Base-by-base conservation (phyloP, 495 filamentous ascomycete species). In the Aspergillus incahuasiensis region DNA sequence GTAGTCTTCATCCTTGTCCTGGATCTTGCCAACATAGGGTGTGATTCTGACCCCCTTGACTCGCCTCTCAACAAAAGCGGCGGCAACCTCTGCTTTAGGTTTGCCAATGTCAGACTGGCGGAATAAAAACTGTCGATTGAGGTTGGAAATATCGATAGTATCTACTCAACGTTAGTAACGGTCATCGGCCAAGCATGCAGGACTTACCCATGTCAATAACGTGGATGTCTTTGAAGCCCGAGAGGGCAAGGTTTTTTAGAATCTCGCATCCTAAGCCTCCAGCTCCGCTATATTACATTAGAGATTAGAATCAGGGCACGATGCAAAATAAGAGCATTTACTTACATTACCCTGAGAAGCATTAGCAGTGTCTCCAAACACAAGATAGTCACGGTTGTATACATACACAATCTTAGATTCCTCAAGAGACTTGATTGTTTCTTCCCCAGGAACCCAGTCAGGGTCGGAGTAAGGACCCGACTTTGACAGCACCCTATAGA, bases 101-200 rank as follows among this genome's bases (percentile, higher is more conserved):
- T 89, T 92, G 32, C 95, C 94, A 21, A 99, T 92, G 66, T 99
- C 95, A 44, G 83, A 75, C 61, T 92, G 79, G 16, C 95, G 90
- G 70, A 99, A 99, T 45, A 99, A 82, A 67, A 99, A 99, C 67
- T 99, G 95, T 20, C 95, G 86, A 69, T 99, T 99, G 43, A 99
- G 81, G 71, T 99, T 99, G 21, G 91, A 96, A 52, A 99, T 91
- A 66, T 99, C 95, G 68, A 99, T 99, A 6, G 92, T 97, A 66
- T 95, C 89, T 90, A 58, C 39, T 19, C 6, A 30, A 44, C 15
- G 52, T 72, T 58, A 68, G 64, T 62, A 55, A 13, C 49, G 41
- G 21, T 9, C 19, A 5, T 16, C 1, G 13, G 20, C 25, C 13
- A 43, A 6, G 3, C 0, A 2, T 16, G 40, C 41, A 7, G 19